Percentiles rank a stretch among this genome's conserved stretches.
Conservation (phyloP, 139 green algal species). For the Asterochloris sp. region DNA sequence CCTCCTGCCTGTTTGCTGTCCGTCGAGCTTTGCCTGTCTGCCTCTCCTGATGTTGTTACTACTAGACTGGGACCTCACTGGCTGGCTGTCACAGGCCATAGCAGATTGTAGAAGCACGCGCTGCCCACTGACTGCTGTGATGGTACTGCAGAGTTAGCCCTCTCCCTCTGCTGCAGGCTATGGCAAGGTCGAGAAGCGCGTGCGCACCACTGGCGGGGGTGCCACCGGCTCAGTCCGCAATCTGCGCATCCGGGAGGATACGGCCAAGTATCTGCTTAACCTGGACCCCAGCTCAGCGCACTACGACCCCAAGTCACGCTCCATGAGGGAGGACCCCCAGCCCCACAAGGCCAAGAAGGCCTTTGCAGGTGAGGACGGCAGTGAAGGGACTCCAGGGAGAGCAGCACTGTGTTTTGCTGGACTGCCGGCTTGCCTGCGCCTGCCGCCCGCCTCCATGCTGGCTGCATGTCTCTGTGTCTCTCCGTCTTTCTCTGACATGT, state of each 20-base stretch:
- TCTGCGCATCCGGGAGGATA: constrained; percentile 99
- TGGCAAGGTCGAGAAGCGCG: constrained; percentile 92
- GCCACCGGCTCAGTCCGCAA: constrained; percentile 86
- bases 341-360: constrained; percentile 66
- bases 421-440: too few relatives aligned
- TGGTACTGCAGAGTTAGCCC: too few relatives aligned
- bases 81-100: background rate
- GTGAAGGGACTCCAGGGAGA: too few relatives aligned
- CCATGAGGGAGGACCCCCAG: constrained; percentile 92
- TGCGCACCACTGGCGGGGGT: constrained; percentile 89
- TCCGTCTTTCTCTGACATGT: too few relatives aligned
- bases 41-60: background rate
- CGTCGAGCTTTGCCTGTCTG: background rate
- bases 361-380: constrained; percentile 8
- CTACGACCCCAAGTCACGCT: constrained; percentile 98
- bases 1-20: too few relatives aligned
- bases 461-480: too few relatives aligned
- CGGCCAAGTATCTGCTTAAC: constrained; percentile 99
- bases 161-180: constrained; percentile 60
- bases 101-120: too few relatives aligned
- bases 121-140: too few relatives aligned
- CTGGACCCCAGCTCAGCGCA: constrained; percentile 92
- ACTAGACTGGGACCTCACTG: background rate
- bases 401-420: too few relatives aligned
- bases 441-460: too few relatives aligned